Base-by-base conservation (phyloP, 352 stramenopile species). In the Discostella stelligera region DNA sequence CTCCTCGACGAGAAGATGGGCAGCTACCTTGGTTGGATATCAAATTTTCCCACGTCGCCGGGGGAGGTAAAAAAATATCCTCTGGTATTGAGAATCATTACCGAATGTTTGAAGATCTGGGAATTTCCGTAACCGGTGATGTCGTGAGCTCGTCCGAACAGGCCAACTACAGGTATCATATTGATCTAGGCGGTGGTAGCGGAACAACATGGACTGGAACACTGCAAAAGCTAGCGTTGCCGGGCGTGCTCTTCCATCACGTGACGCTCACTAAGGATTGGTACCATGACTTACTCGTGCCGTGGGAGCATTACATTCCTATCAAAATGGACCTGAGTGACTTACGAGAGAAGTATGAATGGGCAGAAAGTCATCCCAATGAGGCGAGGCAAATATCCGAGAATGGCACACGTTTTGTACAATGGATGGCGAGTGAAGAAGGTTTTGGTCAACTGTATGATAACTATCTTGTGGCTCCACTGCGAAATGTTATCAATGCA, bases 181-280 rank as follows among this genome's bases (percentile, higher is more conserved):
- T 84, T 54, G 77, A 84, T 61, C 60, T 84, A n/a, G 77, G 69
- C 25, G 77, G 77, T 37, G 77, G 73, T 30, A 77, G 80, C 16
- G 80, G 80, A 9, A 87, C 80, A 11, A 80, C 63, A 3, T 87
- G 80, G 80, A 74, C 46, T 16, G 80, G 80, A 10, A 87, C 76
- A 0, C 61, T 84, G 8, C 55, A 80, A 37, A 87, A 87, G 46
- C 49, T 86, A 8, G 68, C 61, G 27, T 32, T 82, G 13, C 75
- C 76, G 5, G 76, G 75, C 18, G 5, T 87, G n/a, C 58, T 86
- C 10, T 82, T 84, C 30, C 75, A 86, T 73, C 79, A 86, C 32
- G 71, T 81, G 8, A 86, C 79, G 23, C 70, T 71, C 0, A 79
- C 79, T 1, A 77, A 82, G 41, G 81, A 88, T 66, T 88, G 65